phyloP scores from a whole-genome alignment of 2,329 filamentous ascomycete species.

The Chaetomiaceae sp. region DNA sequence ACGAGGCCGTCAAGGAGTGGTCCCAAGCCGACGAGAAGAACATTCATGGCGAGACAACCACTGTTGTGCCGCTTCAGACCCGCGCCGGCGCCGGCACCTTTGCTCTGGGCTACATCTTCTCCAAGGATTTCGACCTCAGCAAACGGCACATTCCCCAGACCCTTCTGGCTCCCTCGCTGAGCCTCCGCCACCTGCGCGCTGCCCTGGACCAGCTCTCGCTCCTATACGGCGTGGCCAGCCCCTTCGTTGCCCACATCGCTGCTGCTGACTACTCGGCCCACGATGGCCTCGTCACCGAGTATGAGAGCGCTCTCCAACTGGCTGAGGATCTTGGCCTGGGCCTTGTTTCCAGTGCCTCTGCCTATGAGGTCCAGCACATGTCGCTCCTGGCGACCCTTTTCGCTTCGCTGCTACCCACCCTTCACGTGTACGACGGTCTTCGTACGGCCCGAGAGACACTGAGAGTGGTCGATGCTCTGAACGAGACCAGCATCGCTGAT shows the following conservation, averaged over 20 bases:
- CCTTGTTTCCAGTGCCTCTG: slow-evolving; percentile 77
- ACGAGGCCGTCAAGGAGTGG: slow-evolving; percentile 79
- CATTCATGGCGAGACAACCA: slow-evolving; percentile 73
- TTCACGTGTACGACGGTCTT: slow-evolving; percentile 77
- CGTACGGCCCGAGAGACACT: slow-evolving; percentile 68
- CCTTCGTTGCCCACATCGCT: slow-evolving; percentile 87
- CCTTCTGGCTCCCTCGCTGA: slow-evolving; percentile 80
- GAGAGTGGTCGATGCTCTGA: slow-evolving; percentile 65
- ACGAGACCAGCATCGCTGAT: slow-evolving; percentile 57
- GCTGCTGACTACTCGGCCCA: slow-evolving; percentile 75
- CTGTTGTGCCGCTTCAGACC: slow-evolving; percentile 77
- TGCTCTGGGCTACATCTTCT: slow-evolving; percentile 95
- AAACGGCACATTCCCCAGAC: slow-evolving; percentile 91
- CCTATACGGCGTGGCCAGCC: slow-evolving; percentile 86
- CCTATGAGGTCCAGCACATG: slow-evolving; percentile 92
- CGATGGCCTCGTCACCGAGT: slow-evolving; percentile 78
- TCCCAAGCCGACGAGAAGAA: slow-evolving; percentile 65
- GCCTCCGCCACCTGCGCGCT: slow-evolving; percentile 73
- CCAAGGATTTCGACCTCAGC: slow-evolving; percentile 86
- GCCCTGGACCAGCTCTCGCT: slow-evolving; percentile 87
- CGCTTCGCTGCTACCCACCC: slow-evolving; percentile 66
- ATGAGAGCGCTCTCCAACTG: slow-evolving; percentile 71
- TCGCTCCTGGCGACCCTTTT: slow-evolving; percentile 69
- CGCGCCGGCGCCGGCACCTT: slow-evolving; percentile 84
- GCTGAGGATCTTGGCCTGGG: slow-evolving; percentile 88